Percentiles rank a stretch among this genome's conserved stretches.
Conservation (phyloP, 2,329 filamentous ascomycete species). For the Catunica adiposa region DNA sequence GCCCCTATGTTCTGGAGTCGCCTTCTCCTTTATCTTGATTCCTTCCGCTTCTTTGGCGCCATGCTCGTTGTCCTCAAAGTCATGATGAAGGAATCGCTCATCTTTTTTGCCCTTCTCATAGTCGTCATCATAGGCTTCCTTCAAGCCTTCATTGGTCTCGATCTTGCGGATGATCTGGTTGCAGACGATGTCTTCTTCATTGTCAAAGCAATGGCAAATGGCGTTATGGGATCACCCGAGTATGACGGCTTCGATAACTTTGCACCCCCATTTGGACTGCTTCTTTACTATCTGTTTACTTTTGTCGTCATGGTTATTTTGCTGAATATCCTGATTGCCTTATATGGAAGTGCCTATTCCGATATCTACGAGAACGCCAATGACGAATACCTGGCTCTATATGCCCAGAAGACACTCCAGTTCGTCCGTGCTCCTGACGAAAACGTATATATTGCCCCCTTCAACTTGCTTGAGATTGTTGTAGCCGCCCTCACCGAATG, state of each 20-base stretch:
- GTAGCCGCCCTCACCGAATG: conserved; percentile 71
- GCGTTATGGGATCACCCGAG: conserved; percentile 80
- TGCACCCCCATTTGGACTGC: conserved; percentile 78
- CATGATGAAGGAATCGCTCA: conserved; percentile 86
- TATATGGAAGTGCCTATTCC: conserved; percentile 93
- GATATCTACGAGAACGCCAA: conserved; percentile 87
- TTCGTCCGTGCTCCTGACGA: conserved; percentile 94
- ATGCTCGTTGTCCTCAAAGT: conserved; percentile 96
- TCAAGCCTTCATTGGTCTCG: conserved; percentile 85
- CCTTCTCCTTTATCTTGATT: conserved; percentile 81
- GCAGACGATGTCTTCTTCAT: conserved; percentile 58
- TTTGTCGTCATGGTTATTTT: conserved; percentile 90
- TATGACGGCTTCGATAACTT: conserved; percentile 82
- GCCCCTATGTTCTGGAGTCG: conserved; percentile 97
- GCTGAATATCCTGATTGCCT: conserved; percentile 87
- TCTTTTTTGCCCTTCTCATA: conserved; percentile 83
- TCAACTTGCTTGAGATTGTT: conserved; percentile 85
- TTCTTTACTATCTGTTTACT: conserved; percentile 94
- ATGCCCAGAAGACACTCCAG: conserved; percentile 86
- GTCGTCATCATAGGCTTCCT: conserved; percentile 78
- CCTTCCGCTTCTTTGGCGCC: conserved; percentile 86
- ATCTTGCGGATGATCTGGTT: conserved; percentile 59
- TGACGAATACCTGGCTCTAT: conserved; percentile 89
- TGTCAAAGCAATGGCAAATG: conserved; percentile 69
- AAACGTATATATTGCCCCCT: conserved; percentile 91